Evolutionary conservation across 1,139 yeast species (phyloP).

Genomic region (Magnusiomyces paraingens): DNA sequence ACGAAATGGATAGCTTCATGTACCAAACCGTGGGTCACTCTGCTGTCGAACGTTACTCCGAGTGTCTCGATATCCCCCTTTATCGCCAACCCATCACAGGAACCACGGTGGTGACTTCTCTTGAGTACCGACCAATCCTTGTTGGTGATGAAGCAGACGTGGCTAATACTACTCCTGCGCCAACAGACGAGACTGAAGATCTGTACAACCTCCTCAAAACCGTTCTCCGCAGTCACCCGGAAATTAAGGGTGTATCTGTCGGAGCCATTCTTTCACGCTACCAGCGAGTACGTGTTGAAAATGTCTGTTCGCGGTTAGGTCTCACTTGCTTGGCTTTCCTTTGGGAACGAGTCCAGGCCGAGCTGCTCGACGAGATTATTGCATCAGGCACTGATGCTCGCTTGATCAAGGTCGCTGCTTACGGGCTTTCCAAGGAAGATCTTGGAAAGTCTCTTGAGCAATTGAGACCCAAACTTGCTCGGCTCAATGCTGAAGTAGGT

Average conservation of each 20-base stretch:
- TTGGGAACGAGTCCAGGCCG: conserved; percentile 83
- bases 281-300: conserved; percentile 88
- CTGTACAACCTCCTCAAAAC: conserved; percentile 45
- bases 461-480: conserved; percentile 51
- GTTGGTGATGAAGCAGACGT: neutral
- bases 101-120: conserved; percentile 51
- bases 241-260: conserved; percentile 77
- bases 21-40: conserved; percentile 98
- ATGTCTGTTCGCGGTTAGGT: conserved; percentile 71
- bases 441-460: conserved; percentile 62
- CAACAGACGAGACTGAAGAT: conserved; percentile 78
- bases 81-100: conserved; percentile 66
- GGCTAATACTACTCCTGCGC: neutral
- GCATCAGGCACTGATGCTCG: conserved; percentile 69
- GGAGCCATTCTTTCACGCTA: conserved; percentile 94
- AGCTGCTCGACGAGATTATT: conserved; percentile 80
- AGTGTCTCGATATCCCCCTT: conserved; percentile 67
- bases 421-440: conserved; percentile 62
- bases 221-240: conserved; percentile 56
- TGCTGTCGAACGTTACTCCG: conserved; percentile 55
- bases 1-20: conserved; percentile 90
- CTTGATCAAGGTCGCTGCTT: conserved; percentile 86
- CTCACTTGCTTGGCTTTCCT: conserved; percentile 66
- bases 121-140: conserved; percentile 48
- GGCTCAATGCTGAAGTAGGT: conserved; percentile 59